Percentiles rank a stretch among this genome's conserved stretches.
These are phyloP conservation scores for Massariosphaeria phaeospora DNA, from an alignment of 495 filamentous ascomycete species.

Conservation along the genomic window DNA sequence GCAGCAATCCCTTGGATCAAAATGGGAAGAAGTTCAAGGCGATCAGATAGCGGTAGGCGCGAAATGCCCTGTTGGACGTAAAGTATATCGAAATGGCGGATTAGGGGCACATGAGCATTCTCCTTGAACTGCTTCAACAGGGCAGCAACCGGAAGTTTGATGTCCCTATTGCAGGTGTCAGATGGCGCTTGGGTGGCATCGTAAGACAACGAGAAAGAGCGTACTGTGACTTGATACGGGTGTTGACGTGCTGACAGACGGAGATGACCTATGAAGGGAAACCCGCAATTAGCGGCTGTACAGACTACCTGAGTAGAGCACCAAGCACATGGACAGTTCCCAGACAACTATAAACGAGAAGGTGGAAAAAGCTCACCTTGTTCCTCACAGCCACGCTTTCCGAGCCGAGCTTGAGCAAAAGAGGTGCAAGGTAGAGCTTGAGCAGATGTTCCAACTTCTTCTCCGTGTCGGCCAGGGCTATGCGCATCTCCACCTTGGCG, in stretches of 20 bases:
- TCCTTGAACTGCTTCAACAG: conserved; percentile 89
- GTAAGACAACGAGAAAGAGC: conserved; percentile 9
- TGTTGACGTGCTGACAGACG: conserved; percentile 77
- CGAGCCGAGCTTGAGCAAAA: conserved; percentile 79
- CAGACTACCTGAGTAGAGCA: not conserved
- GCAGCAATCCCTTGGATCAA: conserved; percentile 64
- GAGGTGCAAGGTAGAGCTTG: conserved; percentile 69
- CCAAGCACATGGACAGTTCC: not conserved
- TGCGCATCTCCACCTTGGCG: conserved; percentile 83
- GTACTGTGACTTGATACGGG: conserved; percentile 58
- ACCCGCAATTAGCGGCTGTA: conserved; percentile 31
- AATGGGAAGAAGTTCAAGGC: conserved; percentile 63
- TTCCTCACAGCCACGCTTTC: conserved; percentile 74
- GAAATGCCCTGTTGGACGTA: conserved; percentile 85
- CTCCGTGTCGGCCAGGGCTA: conserved; percentile 81
- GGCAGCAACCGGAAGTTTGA: conserved; percentile 75
- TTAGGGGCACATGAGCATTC: conserved; percentile 56
- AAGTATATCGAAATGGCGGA: conserved; percentile 82
- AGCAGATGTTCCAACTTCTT: conserved; percentile 71
- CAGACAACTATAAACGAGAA: not conserved
- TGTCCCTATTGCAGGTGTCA: conserved; percentile 44
- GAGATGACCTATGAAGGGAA: conserved; percentile 52
- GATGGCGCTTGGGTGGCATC: not conserved
- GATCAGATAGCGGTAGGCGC: conserved; percentile 56
- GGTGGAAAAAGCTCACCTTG: conserved; percentile 54